These are phyloP conservation scores for Manihot esculenta DNA, from an alignment of 441 rosid genomes.

Conservation along the genomic window DNA sequence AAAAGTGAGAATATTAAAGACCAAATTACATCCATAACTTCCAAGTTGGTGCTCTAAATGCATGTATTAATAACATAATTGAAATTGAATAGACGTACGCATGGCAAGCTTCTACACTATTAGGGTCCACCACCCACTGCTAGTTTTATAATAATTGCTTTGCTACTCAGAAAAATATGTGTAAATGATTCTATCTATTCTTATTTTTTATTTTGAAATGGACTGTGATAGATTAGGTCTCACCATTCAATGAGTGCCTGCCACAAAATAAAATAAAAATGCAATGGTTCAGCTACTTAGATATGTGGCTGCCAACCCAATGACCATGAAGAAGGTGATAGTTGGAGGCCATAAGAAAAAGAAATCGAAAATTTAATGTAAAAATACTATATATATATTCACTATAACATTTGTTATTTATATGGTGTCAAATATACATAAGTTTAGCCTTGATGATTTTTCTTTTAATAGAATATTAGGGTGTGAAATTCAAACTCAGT, in stretches of 20 bases:
- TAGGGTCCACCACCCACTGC: conserved; percentile 18
- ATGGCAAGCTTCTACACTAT: conserved; percentile 8
- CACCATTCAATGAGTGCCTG: neutral
- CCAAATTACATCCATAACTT: conserved; percentile 19
- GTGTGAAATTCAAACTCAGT: too few species aligned
- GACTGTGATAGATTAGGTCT: neutral
- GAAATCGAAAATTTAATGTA: too few species aligned
- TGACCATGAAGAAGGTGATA: neutral
- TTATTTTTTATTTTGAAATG: neutral
- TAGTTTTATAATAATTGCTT: neutral
- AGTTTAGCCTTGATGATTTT: too few species aligned
- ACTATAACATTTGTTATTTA: too few species aligned
- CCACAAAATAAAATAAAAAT: neutral
- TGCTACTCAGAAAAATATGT: too few species aligned
- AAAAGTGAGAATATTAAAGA: conserved; percentile 15
- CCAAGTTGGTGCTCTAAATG: conserved; percentile 14
- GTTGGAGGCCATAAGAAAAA: neutral
- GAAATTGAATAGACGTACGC: neutral
- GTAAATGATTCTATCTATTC: too few species aligned
- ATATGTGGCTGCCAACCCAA: neutral
- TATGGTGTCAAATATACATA: too few species aligned
- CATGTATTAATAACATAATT: too few species aligned
- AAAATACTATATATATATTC: too few species aligned
- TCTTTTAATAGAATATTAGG: too few species aligned
- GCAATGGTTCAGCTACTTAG: too few species aligned